Conservation (phyloP, 495 filamentous ascomycete species). For the Thermothielavioides terrestris region DNA sequence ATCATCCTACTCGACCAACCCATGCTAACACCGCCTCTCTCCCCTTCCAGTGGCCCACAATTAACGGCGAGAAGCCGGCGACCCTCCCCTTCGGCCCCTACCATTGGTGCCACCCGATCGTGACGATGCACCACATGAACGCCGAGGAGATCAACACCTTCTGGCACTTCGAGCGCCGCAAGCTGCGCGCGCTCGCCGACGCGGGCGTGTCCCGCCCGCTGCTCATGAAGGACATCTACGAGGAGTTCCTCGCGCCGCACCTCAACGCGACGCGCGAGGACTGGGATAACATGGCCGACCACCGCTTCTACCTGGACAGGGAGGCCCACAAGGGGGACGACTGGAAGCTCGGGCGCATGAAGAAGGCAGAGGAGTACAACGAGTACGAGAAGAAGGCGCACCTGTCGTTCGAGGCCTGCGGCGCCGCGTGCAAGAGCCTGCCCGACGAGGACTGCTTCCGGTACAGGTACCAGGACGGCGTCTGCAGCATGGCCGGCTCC, state of each 20-base stretch:
- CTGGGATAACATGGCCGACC: constrained; percentile 44
- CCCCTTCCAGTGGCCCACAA: constrained; percentile 40
- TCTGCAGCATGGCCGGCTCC: constrained; percentile 22
- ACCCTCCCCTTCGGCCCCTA: constrained; percentile 42
- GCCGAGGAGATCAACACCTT: constrained; percentile 44
- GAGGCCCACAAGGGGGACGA: constrained; percentile 14
- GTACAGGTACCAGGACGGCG: constrained; percentile 26
- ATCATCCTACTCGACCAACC: neutral
- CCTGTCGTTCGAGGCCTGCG: constrained; percentile 35
- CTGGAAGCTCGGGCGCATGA: constrained; percentile 23
- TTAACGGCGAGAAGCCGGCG: constrained; percentile 49
- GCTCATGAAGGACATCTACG: constrained; percentile 39
- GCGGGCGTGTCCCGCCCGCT: constrained; percentile 17
- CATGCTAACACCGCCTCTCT: neutral
- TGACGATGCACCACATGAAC: constrained; percentile 54
- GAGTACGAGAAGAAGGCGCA: constrained; percentile 32
- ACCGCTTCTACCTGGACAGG: constrained; percentile 32
- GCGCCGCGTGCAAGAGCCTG: constrained; percentile 33
- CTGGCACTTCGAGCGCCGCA: constrained; percentile 45
- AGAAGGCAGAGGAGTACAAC: constrained; percentile 22
- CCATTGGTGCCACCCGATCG: constrained; percentile 53
- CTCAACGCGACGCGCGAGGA: constrained; percentile 29
- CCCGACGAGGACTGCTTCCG: constrained; percentile 28
- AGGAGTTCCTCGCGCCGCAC: constrained; percentile 32
- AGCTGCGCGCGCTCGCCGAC: constrained; percentile 9